phyloP scores from a whole-genome alignment of 306 rosid species.

The Dryas drummondii region DNA sequence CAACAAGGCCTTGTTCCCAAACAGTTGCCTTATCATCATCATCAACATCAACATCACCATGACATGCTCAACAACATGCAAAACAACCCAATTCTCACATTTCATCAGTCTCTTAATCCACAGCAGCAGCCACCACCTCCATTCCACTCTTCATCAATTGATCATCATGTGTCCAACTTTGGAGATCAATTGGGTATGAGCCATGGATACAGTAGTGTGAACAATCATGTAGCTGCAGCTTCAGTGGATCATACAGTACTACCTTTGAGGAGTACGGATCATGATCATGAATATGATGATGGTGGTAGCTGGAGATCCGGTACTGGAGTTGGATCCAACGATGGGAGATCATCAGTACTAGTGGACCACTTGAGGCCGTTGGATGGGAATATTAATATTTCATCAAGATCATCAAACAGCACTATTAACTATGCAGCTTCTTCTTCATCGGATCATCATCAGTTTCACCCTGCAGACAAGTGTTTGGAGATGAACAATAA shows the following conservation, averaged over 20 bases:
- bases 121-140: constrained; percentile 17
- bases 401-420: too few relatives aligned
- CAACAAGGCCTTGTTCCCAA: constrained; percentile 30
- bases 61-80: constrained; percentile 41
- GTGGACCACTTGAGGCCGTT: constrained; percentile 27
- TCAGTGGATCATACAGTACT: too few relatives aligned
- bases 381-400: too few relatives aligned
- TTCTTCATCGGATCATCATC: too few relatives aligned
- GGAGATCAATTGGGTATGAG: constrained; percentile 13
- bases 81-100: constrained; percentile 39
- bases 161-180: not conserved
- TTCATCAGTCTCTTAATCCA: constrained; percentile 28
- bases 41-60: constrained; percentile 22
- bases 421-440: too few relatives aligned
- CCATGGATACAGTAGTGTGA: not conserved
- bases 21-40: constrained; percentile 15
- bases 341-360: not conserved
- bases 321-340: constrained; percentile 1
- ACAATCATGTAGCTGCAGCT: too few relatives aligned
- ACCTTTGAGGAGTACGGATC: not conserved
- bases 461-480: constrained; percentile 21
- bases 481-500: constrained; percentile 31
- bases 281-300: not conserved
- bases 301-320: not conserved
- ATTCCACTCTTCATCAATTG: constrained; percentile 4